phyloP scores from a whole-genome alignment of 2,329 filamentous ascomycete genomes.

The Ophiocordyceps robertsii region DNA sequence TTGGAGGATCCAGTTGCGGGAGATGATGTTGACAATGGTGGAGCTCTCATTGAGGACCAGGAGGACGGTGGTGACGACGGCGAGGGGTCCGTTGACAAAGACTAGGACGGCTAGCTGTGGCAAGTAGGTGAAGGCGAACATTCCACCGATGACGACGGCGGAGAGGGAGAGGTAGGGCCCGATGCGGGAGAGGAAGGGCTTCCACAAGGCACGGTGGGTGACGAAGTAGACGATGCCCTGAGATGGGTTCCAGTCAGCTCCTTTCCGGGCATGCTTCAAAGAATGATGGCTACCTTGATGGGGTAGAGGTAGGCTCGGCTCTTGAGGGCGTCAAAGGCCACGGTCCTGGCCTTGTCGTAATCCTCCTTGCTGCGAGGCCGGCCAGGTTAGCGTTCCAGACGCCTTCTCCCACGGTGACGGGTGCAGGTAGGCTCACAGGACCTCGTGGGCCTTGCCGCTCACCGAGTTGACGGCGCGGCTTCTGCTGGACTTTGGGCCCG shows the following conservation, averaged over 20 bases:
- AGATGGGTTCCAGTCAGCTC: neutral
- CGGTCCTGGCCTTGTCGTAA: constrained; percentile 47
- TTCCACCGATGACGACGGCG: constrained; percentile 55
- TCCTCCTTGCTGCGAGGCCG: constrained; percentile 46
- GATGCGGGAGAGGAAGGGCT: constrained; percentile 41
- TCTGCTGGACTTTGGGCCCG: constrained; percentile 10
- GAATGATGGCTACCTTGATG: constrained; percentile 40
- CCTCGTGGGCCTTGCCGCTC: constrained; percentile 33
- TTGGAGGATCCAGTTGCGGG: constrained; percentile 62
- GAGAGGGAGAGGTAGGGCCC: constrained; percentile 56
- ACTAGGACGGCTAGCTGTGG: constrained; percentile 75
- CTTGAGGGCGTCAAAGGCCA: constrained; percentile 55
- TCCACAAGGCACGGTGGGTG: constrained; percentile 42
- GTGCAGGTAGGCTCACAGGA: constrained; percentile 23
- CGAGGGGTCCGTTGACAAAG: constrained; percentile 73
- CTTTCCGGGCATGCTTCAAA: neutral
- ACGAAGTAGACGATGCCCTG: constrained; percentile 48
- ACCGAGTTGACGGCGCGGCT: constrained; percentile 24
- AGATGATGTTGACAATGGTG: constrained; percentile 40
- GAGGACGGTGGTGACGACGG: constrained; percentile 58
- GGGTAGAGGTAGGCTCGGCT: constrained; percentile 81
- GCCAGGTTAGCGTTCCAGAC: neutral
- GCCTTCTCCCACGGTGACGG: no score
- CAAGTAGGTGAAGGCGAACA: constrained; percentile 80
- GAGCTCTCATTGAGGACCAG: constrained; percentile 53